phyloP scores from a whole-genome alignment of 1,139 yeast genomes.

The Ogataea hybrid region DNA sequence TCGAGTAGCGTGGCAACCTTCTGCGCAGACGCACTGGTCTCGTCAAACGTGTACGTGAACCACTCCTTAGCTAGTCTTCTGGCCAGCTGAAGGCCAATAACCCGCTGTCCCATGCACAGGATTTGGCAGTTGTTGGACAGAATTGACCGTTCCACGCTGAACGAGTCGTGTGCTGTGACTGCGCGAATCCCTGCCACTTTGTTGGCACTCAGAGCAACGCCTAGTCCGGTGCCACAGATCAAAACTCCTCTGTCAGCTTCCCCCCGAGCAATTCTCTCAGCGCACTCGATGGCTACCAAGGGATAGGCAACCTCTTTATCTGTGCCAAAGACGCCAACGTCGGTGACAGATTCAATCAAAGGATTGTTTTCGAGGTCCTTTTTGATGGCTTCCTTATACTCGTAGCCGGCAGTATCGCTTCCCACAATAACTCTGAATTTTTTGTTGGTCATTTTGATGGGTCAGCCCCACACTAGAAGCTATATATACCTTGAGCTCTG shows the following conservation, averaged over 20 bases:
- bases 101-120: conserved; percentile 48
- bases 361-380: conserved; percentile 35
- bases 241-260: conserved; percentile 44
- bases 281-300: conserved; percentile 43
- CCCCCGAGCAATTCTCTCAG: conserved; percentile 38
- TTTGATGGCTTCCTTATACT: conserved; percentile 40
- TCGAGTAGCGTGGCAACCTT: conserved; percentile 37
- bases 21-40: conserved; percentile 40
- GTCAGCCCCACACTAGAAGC: not conserved
- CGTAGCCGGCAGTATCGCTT: conserved; percentile 45
- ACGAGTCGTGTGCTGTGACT: conserved; percentile 49
- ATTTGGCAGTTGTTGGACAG: conserved; percentile 44
- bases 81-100: conserved; percentile 45
- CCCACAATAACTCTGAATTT: conserved; percentile 37
- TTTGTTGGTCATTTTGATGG: not conserved
- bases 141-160: conserved; percentile 45
- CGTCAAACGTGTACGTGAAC: conserved; percentile 42
- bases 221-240: conserved; percentile 48
- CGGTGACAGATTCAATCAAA: conserved; percentile 38
- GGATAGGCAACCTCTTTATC: conserved; percentile 39
- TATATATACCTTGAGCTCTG: not conserved
- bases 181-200: conserved; percentile 47
- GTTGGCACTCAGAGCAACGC: conserved; percentile 47
- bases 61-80: conserved; percentile 43
- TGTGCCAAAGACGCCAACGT: conserved; percentile 38